Conservation (phyloP, 768 basidiomycete species). For the Roridomyces roridus region DNA sequence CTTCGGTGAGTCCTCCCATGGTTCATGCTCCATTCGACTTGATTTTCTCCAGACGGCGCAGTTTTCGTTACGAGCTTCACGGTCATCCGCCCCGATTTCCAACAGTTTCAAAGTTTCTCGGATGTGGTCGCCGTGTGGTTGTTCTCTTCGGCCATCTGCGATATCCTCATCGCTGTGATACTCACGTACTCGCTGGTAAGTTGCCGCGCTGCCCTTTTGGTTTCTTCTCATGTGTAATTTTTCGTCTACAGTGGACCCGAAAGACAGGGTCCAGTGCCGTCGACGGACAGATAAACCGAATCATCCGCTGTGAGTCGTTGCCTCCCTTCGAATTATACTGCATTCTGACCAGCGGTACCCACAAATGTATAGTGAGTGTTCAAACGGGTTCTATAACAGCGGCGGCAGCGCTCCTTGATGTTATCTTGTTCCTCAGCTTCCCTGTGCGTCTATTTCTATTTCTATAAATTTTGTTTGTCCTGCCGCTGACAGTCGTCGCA, state of each 20-base stretch:
- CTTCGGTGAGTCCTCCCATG: conserved; percentile 5
- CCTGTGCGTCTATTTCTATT: conserved; percentile 11
- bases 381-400: conserved; percentile 36
- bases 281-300: conserved; percentile 42
- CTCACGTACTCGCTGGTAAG: conserved; percentile 30
- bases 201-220: neutral
- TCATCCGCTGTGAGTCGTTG: conserved; percentile 36
- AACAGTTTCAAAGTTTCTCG: conserved; percentile 26
- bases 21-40: neutral
- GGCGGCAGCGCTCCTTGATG: conserved; percentile 28
- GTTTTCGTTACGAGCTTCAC: conserved; percentile 13
- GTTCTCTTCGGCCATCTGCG: conserved; percentile 24
- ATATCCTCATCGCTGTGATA: conserved; percentile 30
- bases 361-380: conserved; percentile 28
- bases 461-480: neutral
- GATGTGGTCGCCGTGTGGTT: conserved; percentile 29
- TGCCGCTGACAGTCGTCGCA: neutral
- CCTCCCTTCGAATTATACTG: neutral
- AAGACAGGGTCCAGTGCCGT: conserved; percentile 43
- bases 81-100: conserved; percentile 20
- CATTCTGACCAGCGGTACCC: neutral
- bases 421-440: conserved; percentile 27
- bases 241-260: conserved; percentile 32
- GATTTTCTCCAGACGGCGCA: conserved; percentile 9
- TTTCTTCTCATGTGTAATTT: no score